Percentiles rank a stretch among this genome's conserved stretches.
These are phyloP conservation scores for Penicillium simplicissimum DNA, from an alignment of 495 filamentous ascomycete species.

Conservation along the genomic window DNA sequence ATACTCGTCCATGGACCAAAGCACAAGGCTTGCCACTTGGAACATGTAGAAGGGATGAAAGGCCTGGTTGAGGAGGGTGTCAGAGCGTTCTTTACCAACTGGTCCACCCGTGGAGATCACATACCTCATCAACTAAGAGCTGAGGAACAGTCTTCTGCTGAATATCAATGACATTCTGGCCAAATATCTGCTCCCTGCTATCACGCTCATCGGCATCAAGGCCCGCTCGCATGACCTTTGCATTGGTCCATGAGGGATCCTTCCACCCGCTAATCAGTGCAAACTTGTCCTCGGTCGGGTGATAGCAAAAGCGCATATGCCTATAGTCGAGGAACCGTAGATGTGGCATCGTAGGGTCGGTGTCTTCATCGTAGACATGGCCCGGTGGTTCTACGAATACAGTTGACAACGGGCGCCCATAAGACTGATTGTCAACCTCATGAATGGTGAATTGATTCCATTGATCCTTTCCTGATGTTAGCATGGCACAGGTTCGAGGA, in stretches of 20 bases:
- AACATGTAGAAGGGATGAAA: slow-evolving; percentile 99
- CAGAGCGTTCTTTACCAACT: slow-evolving; percentile 12
- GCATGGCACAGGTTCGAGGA: neutral
- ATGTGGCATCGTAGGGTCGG: slow-evolving; percentile 72
- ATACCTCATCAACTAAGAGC: slow-evolving; percentile 85
- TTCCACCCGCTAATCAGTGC: slow-evolving; percentile 86
- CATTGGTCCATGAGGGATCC: slow-evolving; percentile 83
- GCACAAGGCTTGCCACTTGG: slow-evolving; percentile 88
- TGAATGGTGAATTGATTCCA: slow-evolving; percentile 88
- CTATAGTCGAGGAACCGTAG: slow-evolving; percentile 84
- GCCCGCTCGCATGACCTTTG: slow-evolving; percentile 73
- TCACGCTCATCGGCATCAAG: slow-evolving; percentile 89
- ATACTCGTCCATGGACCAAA: slow-evolving; percentile 95
- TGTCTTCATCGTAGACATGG: slow-evolving; percentile 71
- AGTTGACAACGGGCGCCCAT: slow-evolving; percentile 80
- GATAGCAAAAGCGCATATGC: slow-evolving; percentile 90
- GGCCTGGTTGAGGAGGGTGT: slow-evolving; percentile 51
- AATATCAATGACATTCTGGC: slow-evolving; percentile 85
- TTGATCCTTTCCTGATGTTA: slow-evolving; percentile 63
- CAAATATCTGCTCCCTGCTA: slow-evolving; percentile 81
- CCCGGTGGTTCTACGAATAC: slow-evolving; percentile 72
- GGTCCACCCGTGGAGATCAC: neutral
- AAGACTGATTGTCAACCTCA: slow-evolving; percentile 61
- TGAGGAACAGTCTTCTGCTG: slow-evolving; percentile 80
- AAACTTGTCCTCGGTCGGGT: slow-evolving; percentile 86